Evolutionary conservation across 1,284 basidiomycete genomes (phyloP).

Genomic region (Cryptococcus neoformans): DNA sequence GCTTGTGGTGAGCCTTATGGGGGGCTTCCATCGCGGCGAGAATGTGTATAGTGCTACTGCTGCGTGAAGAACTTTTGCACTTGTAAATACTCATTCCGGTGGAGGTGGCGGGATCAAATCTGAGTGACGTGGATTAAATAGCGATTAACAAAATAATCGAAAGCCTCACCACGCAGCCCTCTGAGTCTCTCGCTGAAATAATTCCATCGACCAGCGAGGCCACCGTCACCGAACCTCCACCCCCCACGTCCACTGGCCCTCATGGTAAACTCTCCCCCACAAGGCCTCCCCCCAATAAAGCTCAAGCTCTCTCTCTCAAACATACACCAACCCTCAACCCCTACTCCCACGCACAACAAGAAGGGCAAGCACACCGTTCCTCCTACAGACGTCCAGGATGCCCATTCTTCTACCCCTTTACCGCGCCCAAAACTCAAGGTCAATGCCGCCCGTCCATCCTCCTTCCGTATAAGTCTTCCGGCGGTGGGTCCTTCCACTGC

Average conservation of each 20-base stretch:
- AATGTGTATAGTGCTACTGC: slow-evolving; percentile 2
- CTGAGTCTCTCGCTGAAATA: no score
- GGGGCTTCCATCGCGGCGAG: slow-evolving; percentile 41
- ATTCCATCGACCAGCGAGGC: no score
- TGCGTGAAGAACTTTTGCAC: slow-evolving; percentile 3
- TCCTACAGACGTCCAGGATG: slow-evolving; percentile 6
- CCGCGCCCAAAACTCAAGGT: neutral
- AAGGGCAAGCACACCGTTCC: neutral
- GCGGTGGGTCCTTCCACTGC: neutral
- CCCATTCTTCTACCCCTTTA: slow-evolving; percentile 1
- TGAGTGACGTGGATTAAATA: neutral
- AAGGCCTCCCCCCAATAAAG: slow-evolving; percentile 33
- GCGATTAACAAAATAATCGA: no score
- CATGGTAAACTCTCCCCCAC: slow-evolving; percentile 46
- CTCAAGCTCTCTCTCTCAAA: slow-evolving; percentile 24
- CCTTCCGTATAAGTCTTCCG: neutral
- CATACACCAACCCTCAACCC: slow-evolving; percentile 1
- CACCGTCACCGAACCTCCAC: slow-evolving; percentile 12
- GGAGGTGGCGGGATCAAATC: slow-evolving; percentile 1
- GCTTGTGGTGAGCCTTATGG: slow-evolving; percentile 72
- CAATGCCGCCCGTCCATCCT: slow-evolving; percentile 7
- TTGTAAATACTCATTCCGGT: neutral
- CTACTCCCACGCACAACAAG: neutral
- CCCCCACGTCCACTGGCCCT: slow-evolving; percentile 12
- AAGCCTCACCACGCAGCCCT: no score